These are phyloP conservation scores for Dillenia turbinata DNA, from an alignment of 164 flowering plant species.

Conservation along the genomic window DNA sequence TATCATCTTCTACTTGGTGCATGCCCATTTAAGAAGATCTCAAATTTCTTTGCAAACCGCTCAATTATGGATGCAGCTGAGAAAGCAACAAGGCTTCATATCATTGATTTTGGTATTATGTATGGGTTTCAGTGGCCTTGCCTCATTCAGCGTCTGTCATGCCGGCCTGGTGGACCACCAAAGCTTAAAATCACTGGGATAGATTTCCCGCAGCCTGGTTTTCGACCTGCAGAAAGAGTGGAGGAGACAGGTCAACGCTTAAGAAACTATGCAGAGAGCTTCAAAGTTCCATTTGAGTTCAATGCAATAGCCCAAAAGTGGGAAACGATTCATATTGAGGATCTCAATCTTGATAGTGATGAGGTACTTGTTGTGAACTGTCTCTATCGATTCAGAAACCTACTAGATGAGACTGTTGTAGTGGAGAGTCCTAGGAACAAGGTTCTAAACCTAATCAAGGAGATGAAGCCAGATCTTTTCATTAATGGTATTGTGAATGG, in stretches of 20 bases:
- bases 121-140: slow-evolving; percentile 31
- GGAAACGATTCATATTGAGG: slow-evolving; percentile 22
- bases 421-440: slow-evolving; percentile 22
- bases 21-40: slow-evolving; percentile 25
- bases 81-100: slow-evolving; percentile 21
- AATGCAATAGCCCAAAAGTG: slow-evolving; percentile 19
- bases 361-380: slow-evolving; percentile 26
- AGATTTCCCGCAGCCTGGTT: slow-evolving; percentile 29
- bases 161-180: slow-evolving; percentile 27
- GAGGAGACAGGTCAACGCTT: slow-evolving; percentile 29
- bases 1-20: slow-evolving; percentile 16
- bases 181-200: slow-evolving; percentile 29
- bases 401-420: slow-evolving; percentile 26
- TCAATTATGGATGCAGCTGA: slow-evolving; percentile 19
- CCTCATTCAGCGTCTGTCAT: slow-evolving; percentile 23
- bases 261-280: slow-evolving; percentile 19
- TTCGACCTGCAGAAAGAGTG: slow-evolving; percentile 23
- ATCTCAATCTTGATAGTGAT: slow-evolving; percentile 14
- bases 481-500: slow-evolving; percentile 22
- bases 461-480: slow-evolving; percentile 17
- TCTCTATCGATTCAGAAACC: slow-evolving; percentile 13
- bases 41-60: slow-evolving; percentile 21
- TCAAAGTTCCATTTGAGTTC: slow-evolving; percentile 27
- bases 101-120: slow-evolving; percentile 23
- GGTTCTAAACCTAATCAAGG: slow-evolving; percentile 16